phyloP scores from a whole-genome alignment of 176 grass and related monocot genomes.

The Raddia distichophylla region DNA sequence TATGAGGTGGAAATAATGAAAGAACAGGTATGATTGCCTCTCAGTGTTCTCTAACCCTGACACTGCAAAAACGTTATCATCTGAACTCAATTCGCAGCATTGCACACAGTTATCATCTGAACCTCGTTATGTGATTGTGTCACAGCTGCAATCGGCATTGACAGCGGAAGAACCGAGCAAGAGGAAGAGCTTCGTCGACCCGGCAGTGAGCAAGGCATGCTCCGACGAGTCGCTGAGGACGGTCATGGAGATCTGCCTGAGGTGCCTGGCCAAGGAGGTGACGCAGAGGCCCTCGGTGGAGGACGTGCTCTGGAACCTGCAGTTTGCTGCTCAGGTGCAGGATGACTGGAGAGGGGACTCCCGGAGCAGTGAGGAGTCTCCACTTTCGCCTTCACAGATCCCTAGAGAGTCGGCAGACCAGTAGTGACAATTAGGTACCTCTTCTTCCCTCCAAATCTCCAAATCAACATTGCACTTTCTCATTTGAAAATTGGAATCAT shows the following conservation, averaged over 20 bases:
- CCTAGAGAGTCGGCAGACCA: conserved; percentile 11
- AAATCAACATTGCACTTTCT: background rate
- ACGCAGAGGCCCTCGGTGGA: conserved; percentile 73
- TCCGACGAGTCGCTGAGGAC: conserved; percentile 74
- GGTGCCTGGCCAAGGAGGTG: conserved; percentile 77
- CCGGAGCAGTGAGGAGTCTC: conserved; percentile 60
- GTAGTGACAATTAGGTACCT: background rate
- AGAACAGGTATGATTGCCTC: conserved; percentile 54
- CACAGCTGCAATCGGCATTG: conserved; percentile 67
- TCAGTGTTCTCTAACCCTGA: background rate
- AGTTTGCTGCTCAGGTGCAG: conserved; percentile 90
- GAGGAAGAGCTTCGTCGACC: conserved; percentile 55
- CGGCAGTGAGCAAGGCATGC: conserved; percentile 45
- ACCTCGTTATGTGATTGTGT: background rate
- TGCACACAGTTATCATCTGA: background rate
- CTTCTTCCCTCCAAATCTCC: background rate
- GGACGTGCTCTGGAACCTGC: conserved; percentile 96
- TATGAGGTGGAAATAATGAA: conserved; percentile 65
- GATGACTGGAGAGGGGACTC: conserved; percentile 70
- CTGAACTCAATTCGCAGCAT: background rate
- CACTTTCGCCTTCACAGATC: conserved; percentile 55
- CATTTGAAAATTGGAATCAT: background rate
- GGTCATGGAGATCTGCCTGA: conserved; percentile 82
- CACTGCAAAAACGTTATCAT: background rate
- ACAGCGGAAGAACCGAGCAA: conserved; percentile 49